A percentile compares a stretch with the other conserved stretches of the same genome.
Evolutionary conservation across 306 rosid species (phyloP).

Genomic region (Mimosa bimucronata): DNA sequence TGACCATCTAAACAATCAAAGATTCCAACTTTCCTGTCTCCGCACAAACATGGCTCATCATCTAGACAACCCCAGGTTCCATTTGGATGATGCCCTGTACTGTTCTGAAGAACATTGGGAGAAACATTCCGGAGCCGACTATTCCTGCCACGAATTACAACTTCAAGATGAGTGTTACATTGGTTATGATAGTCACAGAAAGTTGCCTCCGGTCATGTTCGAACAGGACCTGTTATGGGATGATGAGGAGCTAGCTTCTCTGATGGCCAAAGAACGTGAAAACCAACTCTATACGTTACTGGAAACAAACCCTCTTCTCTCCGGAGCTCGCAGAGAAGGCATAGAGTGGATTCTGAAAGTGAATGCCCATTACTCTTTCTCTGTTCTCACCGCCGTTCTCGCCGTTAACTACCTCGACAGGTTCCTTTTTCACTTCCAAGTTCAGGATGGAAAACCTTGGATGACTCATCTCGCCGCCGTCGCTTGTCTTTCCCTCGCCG

Average conservation of each 20-base stretch:
- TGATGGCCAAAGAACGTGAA: slow-evolving; percentile 55
- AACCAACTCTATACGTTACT: slow-evolving; percentile 42
- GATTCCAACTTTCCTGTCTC: slow-evolving; percentile 15
- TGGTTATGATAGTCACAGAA: slow-evolving; percentile 12
- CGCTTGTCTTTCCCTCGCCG: slow-evolving; percentile 85
- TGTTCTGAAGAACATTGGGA: slow-evolving; percentile 78
- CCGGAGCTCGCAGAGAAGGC: slow-evolving; percentile 56
- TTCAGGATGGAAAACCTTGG: slow-evolving; percentile 80
- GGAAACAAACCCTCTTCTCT: slow-evolving; percentile 33
- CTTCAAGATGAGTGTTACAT: slow-evolving; percentile 31
- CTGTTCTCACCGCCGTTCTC: slow-evolving; percentile 73
- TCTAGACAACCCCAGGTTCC: slow-evolving; percentile 39
- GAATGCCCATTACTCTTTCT: slow-evolving; percentile 63
- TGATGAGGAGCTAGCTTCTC: slow-evolving; percentile 64
- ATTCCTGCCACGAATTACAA: slow-evolving; percentile 37
- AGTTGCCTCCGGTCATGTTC: slow-evolving; percentile 33
- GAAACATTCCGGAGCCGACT: slow-evolving; percentile 29
- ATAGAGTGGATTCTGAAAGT: slow-evolving; percentile 82
- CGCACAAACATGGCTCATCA: slow-evolving; percentile 46
- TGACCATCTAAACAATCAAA: slow-evolving; percentile 11
- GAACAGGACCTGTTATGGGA: slow-evolving; percentile 78
- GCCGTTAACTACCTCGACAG: slow-evolving; percentile 84
- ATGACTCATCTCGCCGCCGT: slow-evolving; percentile 83
- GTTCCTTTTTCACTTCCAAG: slow-evolving; percentile 54
- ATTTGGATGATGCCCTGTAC: slow-evolving; percentile 69